These are phyloP conservation scores for Silene vulgaris DNA, from an alignment of 179 eudicot genomes.

Conservation along the genomic window DNA sequence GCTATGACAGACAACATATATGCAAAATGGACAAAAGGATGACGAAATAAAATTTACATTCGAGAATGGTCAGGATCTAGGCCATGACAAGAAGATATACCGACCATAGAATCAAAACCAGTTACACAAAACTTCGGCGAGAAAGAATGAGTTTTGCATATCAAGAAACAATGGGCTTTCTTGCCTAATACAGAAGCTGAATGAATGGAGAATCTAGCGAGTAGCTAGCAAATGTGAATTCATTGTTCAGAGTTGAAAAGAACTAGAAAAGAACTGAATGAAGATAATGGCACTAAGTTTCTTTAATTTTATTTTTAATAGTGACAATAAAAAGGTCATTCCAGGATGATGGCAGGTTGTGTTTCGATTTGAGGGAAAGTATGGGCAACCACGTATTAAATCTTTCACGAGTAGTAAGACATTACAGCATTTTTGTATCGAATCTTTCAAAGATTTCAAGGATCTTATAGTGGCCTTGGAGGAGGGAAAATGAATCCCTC, in stretches of 20 bases:
- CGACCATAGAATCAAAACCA: not conserved
- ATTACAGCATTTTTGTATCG: no score
- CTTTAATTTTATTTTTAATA: no score
- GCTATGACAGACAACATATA: not conserved
- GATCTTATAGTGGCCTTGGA: no score
- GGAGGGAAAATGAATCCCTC: no score
- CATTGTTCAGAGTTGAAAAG: not conserved
- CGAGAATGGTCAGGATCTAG: not conserved
- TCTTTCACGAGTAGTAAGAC: no score
- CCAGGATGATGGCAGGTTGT: no score
- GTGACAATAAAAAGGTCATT: no score
- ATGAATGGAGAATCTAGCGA: not conserved
- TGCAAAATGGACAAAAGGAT: not conserved
- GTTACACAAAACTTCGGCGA: not conserved
- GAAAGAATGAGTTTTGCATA: not conserved
- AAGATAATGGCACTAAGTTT: no score
- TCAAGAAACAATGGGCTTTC: not conserved
- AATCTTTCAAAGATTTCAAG: no score
- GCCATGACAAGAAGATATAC: not conserved
- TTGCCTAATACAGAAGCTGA: not conserved
- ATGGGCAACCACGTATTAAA: no score
- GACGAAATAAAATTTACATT: not conserved
- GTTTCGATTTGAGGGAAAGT: no score
- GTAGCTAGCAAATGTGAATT: not conserved
- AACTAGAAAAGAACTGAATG: not conserved